These are phyloP conservation scores for Ophiostoma montium DNA, from an alignment of 2,329 filamentous ascomycete genomes.

Conservation along the genomic window DNA sequence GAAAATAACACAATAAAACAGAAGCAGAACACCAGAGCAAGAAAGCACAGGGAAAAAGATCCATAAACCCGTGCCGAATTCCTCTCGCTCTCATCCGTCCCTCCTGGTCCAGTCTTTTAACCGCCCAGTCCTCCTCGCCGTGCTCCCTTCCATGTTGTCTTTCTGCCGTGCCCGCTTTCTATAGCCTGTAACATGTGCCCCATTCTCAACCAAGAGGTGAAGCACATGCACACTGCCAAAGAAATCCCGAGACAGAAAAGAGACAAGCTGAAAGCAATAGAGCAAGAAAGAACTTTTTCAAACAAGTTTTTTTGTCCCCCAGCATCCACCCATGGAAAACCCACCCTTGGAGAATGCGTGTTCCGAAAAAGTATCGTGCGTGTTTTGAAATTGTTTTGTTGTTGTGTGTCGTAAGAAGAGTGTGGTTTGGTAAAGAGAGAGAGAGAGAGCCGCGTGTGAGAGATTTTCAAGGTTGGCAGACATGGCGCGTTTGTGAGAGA, in stretches of 20 bases:
- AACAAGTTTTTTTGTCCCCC: constrained; percentile 1
- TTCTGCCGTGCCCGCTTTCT: no score
- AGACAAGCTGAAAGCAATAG: not conserved
- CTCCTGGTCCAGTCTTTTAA: not conserved
- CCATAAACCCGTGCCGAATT: constrained; percentile 3
- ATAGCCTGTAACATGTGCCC: not conserved
- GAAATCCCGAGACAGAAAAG: not conserved
- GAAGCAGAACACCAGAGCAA: constrained; percentile 7
- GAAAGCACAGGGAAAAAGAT: constrained; percentile 3
- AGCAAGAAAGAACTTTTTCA: constrained; percentile 1
- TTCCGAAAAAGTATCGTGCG: not conserved
- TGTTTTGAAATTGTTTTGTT: constrained; percentile 3
- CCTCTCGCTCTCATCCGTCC: constrained; percentile 3
- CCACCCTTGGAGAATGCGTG: not conserved
- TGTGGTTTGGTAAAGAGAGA: not conserved
- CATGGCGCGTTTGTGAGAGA: not conserved
- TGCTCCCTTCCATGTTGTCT: not conserved
- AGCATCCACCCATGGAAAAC: not conserved
- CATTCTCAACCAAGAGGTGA: not conserved
- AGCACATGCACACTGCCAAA: not conserved
- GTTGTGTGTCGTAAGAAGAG: not conserved
- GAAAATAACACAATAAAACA: not conserved
- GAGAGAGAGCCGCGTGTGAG: not conserved
- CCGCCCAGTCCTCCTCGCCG: not conserved
- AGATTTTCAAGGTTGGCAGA: not conserved